These are phyloP conservation scores for Jackrogersella minutella DNA, from an alignment of 495 filamentous ascomycete genomes.

Conservation along the genomic window DNA sequence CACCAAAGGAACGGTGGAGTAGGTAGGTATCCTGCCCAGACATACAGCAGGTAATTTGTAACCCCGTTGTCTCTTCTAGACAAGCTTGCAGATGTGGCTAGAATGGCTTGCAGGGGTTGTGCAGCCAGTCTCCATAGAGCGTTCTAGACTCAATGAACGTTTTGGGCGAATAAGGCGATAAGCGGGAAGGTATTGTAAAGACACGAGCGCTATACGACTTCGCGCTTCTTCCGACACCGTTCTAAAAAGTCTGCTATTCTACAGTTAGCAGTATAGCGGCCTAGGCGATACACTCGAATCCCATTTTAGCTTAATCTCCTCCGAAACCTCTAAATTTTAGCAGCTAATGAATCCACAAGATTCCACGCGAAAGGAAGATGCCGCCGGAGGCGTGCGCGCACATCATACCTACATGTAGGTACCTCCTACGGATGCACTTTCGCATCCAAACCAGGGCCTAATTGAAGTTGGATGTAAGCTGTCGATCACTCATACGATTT, in stretches of 20 bases:
- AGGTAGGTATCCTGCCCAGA: conserved; percentile 35
- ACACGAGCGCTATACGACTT: conserved; percentile 30
- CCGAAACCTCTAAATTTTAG: conserved; percentile 16
- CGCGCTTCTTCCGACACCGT: conserved; percentile 22
- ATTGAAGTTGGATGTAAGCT: conserved; percentile 33
- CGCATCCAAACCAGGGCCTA: conserved; percentile 28
- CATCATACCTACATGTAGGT: conserved; percentile 37
- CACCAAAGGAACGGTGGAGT: conserved; percentile 37
- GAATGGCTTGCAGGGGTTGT: conserved; percentile 42
- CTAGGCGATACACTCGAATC: conserved; percentile 17
- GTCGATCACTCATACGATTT: conserved; percentile 43
- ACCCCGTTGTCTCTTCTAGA: conserved; percentile 39
- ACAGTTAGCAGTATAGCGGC: conserved; percentile 8
- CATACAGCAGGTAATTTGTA: conserved; percentile 39
- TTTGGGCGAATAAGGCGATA: conserved; percentile 43
- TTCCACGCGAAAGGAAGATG: conserved; percentile 18
- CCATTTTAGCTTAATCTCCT: conserved; percentile 22
- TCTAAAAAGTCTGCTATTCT: conserved; percentile 1
- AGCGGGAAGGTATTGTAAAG: conserved; percentile 37
- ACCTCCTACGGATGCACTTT: conserved; percentile 33
- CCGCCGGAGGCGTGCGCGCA: conserved; percentile 20
- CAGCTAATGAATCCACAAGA: conserved; percentile 1
- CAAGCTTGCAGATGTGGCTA: conserved; percentile 38
- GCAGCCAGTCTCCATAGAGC: conserved; percentile 38
- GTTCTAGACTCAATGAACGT: conserved; percentile 37